Evolutionary conservation across 1,139 yeast species (phyloP).

Genomic region (Wickerhamomyces sp.): DNA sequence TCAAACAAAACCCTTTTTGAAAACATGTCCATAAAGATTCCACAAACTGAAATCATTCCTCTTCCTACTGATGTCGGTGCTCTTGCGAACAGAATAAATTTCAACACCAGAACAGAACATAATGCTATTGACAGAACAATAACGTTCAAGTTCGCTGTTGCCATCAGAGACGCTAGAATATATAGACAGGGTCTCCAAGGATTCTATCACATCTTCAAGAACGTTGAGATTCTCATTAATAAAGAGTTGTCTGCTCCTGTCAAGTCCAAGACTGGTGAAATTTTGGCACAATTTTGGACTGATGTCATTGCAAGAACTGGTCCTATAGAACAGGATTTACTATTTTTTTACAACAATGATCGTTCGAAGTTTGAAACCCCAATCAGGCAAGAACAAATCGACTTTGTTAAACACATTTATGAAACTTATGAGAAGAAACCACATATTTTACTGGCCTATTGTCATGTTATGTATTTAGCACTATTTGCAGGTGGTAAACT

Average conservation of each 20-base stretch:
- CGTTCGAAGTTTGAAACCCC: slow-evolving; percentile 53
- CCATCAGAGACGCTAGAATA: slow-evolving; percentile 67
- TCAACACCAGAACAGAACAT: slow-evolving; percentile 61
- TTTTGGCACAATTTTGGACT: slow-evolving; percentile 55
- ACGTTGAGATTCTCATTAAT: slow-evolving; percentile 56
- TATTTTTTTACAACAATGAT: slow-evolving; percentile 59
- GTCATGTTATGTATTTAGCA: slow-evolving; percentile 83
- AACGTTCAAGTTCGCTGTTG: slow-evolving; percentile 67
- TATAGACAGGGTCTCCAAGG: slow-evolving; percentile 80
- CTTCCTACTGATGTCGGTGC: slow-evolving; percentile 75
- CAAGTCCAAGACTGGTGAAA: slow-evolving; percentile 33
- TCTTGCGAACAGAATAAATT: slow-evolving; percentile 73
- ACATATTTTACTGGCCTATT: slow-evolving; percentile 70
- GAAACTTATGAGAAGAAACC: slow-evolving; percentile 57
- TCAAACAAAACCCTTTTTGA: no score
- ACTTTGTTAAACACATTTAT: slow-evolving; percentile 57
- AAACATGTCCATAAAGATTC: slow-evolving; percentile 29
- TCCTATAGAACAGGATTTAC: slow-evolving; percentile 55
- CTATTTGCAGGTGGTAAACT: slow-evolving; percentile 84
- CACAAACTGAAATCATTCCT: slow-evolving; percentile 63
- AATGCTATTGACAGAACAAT: slow-evolving; percentile 66
- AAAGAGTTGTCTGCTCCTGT: slow-evolving; percentile 40
- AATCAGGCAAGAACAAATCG: slow-evolving; percentile 56
- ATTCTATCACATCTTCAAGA: slow-evolving; percentile 69
- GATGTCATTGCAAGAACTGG: slow-evolving; percentile 66